Percentiles rank a stretch among this genome's conserved stretches.
Evolutionary conservation across 2,329 filamentous ascomycete genomes (phyloP).

Genomic region (Aspergillus sojae): DNA sequence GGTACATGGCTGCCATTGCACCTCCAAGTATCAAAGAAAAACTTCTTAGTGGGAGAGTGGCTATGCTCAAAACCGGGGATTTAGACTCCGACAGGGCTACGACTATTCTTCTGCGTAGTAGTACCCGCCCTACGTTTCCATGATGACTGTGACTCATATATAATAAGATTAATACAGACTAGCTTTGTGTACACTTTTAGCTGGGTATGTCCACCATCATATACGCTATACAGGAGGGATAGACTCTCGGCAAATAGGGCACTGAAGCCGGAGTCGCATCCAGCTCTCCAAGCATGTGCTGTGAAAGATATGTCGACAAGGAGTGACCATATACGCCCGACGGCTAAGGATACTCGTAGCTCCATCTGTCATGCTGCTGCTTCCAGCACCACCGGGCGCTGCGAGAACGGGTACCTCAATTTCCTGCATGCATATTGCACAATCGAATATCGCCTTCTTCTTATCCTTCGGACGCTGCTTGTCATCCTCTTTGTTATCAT

Average conservation of each 20-base stretch:
- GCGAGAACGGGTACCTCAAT: slow-evolving; percentile 82
- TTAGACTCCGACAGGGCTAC: neutral
- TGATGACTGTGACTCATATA: neutral
- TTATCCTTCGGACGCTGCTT: slow-evolving; percentile 48
- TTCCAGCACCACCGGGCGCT: slow-evolving; percentile 53
- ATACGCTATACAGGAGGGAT: slow-evolving; percentile 72
- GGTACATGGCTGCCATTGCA: neutral
- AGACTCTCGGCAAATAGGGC: slow-evolving; percentile 90
- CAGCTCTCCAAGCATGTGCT: slow-evolving; percentile 88
- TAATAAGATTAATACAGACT: neutral
- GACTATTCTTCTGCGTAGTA: neutral
- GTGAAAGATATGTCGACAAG: slow-evolving; percentile 95
- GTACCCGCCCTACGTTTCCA: neutral
- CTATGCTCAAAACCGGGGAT: neutral
- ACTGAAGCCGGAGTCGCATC: slow-evolving; percentile 92
- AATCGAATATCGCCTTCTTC: slow-evolving; percentile 73
- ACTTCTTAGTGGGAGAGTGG: neutral
- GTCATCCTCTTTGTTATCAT: slow-evolving; percentile 44
- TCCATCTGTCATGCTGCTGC: slow-evolving; percentile 45
- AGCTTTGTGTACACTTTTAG: neutral
- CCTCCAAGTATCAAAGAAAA: neutral
- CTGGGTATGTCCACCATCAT: slow-evolving; percentile 1
- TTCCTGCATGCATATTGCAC: slow-evolving; percentile 90
- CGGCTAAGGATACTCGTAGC: slow-evolving; percentile 71
- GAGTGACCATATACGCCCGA: slow-evolving; percentile 93